These are phyloP conservation scores for Madurella fahalii DNA, from an alignment of 2,329 filamentous ascomycete species.

Conservation along the genomic window DNA sequence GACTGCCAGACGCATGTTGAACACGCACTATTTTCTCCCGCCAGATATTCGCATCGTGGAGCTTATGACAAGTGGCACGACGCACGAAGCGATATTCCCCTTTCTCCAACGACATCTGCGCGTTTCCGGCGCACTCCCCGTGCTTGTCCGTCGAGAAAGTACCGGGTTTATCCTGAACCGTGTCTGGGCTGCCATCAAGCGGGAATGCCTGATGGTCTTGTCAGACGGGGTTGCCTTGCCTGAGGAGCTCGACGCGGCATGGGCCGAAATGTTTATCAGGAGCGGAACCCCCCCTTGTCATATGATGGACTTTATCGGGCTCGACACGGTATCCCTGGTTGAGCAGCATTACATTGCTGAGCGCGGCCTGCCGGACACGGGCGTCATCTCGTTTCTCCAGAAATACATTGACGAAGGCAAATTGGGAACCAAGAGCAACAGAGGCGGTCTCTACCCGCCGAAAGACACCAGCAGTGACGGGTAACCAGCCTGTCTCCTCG, in stretches of 20 bases:
- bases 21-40: conserved; percentile 51
- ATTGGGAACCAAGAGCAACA: conserved; percentile 41
- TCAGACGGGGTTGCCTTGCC: no score
- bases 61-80: conserved; percentile 45
- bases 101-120: no score
- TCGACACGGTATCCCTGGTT: conserved; percentile 52
- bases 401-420: conserved; percentile 44
- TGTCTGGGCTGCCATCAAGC: no score
- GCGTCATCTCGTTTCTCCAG: conserved; percentile 44
- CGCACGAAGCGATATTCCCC: no score
- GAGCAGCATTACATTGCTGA: conserved; percentile 51
- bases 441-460: conserved; percentile 39
- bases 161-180: no score
- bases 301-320: conserved; percentile 47
- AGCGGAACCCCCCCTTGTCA: conserved; percentile 37
- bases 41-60: conserved; percentile 43
- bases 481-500: no score
- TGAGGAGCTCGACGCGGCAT: no score
- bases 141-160: no score
- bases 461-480: conserved; percentile 5
- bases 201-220: no score
- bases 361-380: conserved; percentile 37
- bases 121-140: no score
- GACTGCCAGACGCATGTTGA: conserved; percentile 37
- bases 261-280: no score